phyloP scores from a whole-genome alignment of 768 basidiomycete species.

The Serendipita sp. region DNA sequence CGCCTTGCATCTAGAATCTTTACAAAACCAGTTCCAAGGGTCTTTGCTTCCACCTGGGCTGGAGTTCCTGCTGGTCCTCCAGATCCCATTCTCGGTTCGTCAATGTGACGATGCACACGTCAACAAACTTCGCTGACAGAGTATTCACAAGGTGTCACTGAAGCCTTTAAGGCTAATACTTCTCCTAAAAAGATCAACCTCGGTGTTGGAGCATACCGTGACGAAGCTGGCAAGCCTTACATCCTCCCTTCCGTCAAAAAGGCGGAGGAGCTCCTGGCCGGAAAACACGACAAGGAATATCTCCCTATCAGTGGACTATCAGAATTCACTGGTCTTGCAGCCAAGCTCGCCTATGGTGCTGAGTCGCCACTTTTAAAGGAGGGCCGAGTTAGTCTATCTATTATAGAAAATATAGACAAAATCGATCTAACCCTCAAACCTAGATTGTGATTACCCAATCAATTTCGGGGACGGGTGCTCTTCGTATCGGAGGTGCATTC shows the following conservation, averaged over 20 bases:
- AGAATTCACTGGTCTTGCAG: slow-evolving; percentile 71
- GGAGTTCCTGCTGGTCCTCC: slow-evolving; percentile 76
- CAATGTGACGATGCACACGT: background rate
- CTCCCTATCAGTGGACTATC: slow-evolving; percentile 85
- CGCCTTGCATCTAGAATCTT: background rate
- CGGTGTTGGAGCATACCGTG: slow-evolving; percentile 93
- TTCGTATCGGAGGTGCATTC: slow-evolving; percentile 89
- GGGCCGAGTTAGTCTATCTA: slow-evolving; percentile 40
- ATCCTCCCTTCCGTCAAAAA: slow-evolving; percentile 79
- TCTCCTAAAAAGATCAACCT: slow-evolving; percentile 90
- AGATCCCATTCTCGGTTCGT: slow-evolving; percentile 77
- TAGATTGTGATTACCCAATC: slow-evolving; percentile 81
- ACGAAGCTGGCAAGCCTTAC: slow-evolving; percentile 88
- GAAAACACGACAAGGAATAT: slow-evolving; percentile 82
- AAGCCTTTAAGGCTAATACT: slow-evolving; percentile 93
- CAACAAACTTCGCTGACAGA: background rate
- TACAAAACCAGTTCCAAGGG: background rate
- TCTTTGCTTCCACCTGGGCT: slow-evolving; percentile 57
- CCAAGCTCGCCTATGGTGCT: slow-evolving; percentile 78
- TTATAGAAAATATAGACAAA: background rate
- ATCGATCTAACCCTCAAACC: slow-evolving; percentile 1
- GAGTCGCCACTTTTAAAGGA: slow-evolving; percentile 57
- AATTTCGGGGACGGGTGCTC: slow-evolving; percentile 95
- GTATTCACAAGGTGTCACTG: slow-evolving; percentile 48
- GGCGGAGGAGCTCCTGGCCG: slow-evolving; percentile 60